A percentile compares a stretch with the other conserved stretches of the same genome.
phyloP scores from a whole-genome alignment of 2,329 filamentous ascomycete genomes.

The Botrytis paeoniae region DNA sequence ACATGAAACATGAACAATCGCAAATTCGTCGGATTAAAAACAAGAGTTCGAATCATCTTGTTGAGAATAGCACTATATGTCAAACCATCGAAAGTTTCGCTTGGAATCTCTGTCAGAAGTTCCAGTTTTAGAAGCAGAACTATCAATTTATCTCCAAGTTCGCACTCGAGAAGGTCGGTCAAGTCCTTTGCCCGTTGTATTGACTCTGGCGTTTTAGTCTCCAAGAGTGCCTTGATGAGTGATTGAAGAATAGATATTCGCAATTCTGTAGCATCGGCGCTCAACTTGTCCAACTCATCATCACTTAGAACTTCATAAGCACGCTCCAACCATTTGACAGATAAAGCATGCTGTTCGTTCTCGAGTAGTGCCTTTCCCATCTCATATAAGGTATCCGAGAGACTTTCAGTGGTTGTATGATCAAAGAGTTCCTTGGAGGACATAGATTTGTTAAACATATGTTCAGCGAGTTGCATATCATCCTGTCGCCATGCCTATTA shows the following conservation, averaged over 20 bases:
- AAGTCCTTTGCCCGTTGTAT: conserved; percentile 54
- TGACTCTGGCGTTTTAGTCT: conserved; percentile 44
- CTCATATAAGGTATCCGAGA: conserved; percentile 67
- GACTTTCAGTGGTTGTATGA: conserved; percentile 52
- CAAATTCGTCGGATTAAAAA: conserved; percentile 62
- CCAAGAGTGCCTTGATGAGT: conserved; percentile 55
- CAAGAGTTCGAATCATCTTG: conserved; percentile 58
- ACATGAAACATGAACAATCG: conserved; percentile 66
- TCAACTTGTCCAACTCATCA: conserved; percentile 54
- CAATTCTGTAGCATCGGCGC: conserved; percentile 60
- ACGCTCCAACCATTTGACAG: conserved; percentile 71
- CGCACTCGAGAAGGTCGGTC: conserved; percentile 58
- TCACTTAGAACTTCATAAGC: conserved; percentile 57
- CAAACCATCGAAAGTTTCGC: conserved; percentile 48
- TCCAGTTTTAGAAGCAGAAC: conserved; percentile 68
- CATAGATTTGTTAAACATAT: conserved; percentile 65
- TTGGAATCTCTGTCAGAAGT: conserved; percentile 51
- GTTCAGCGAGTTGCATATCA: conserved; percentile 72
- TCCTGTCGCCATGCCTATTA: conserved; percentile 70
- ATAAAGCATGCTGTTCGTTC: conserved; percentile 52
- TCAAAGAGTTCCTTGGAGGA: conserved; percentile 44
- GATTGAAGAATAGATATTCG: conserved; percentile 64
- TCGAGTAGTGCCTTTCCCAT: conserved; percentile 62
- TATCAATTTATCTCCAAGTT: conserved; percentile 61
- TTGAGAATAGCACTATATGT: conserved; percentile 54